Conservation (phyloP, 2,329 filamentous ascomycete genomes). For the Tricladium varicosporioides region DNA sequence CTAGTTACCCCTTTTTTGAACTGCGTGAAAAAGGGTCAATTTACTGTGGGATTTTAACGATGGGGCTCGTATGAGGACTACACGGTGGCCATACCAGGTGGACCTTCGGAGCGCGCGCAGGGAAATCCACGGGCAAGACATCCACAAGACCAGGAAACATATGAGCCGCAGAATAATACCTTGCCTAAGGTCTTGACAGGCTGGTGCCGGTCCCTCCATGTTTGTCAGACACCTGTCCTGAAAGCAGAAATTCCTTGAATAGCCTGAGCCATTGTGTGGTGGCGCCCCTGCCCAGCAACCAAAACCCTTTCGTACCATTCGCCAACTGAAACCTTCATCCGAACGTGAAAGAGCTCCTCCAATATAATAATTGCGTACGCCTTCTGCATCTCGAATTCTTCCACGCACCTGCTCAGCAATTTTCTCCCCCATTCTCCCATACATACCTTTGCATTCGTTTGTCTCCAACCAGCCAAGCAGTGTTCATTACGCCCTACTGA, state of each 20-base stretch:
- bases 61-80: neutral
- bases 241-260: neutral
- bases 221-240: neutral
- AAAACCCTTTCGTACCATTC: neutral
- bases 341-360: neutral
- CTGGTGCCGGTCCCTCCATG: neutral
- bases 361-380: constrained; percentile 1
- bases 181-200: neutral
- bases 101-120: neutral
- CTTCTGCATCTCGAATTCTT: neutral
- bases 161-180: neutral
- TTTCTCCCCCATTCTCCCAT: neutral
- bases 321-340: neutral
- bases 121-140: no score
- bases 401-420: neutral
- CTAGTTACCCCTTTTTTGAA: no score
- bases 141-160: neutral
- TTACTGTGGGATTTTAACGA: neutral
- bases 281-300: neutral
- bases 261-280: neutral
- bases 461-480: neutral
- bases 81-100: neutral
- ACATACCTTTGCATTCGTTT: constrained; percentile 5
- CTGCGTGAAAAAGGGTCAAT: no score
- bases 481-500: neutral